Base-by-base conservation (phyloP, 2,329 filamentous ascomycete species). In the Aspergillus sp. region DNA sequence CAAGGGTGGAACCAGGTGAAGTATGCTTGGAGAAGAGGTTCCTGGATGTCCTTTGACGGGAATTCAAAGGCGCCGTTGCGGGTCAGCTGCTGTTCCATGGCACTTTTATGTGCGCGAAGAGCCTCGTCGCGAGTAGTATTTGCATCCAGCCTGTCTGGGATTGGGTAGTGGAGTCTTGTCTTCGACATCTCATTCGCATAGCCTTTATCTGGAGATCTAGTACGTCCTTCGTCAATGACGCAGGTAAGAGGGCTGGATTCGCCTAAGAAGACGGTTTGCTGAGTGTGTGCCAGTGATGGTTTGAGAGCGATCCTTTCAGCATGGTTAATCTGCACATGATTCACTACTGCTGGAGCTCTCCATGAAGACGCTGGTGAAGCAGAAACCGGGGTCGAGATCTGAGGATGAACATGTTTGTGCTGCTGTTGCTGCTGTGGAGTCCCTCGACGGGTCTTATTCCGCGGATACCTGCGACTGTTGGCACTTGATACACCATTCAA, bases 1-100 rank as follows among this genome's bases (percentile, higher is more conserved):
- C 75, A 76, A 0, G 78, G 76, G 52, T 81, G 78, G 45, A 80
- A 80, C 72, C 76, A 78, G 19, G 68, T 64, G 47, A 81, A 81
- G 60, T 80, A 81, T 0, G 77, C 76, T 15, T 71, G 63, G 0
- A 80, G 55, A 0, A 77, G 64, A 1, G 66, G 66, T 3, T 74
- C 62, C 38, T 72, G 72, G 15, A 73, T 66, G 2, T 67, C 57
- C 12, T 63, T 53, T 2, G 72, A 66, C 0, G 77, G 77, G 20
- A 78, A 72, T 0, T 70, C 68, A 38, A 80, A 71, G 2, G 66
- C 70, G 0, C 67, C 72, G 30, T 71, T 69, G 3, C 62, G 64
- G 30, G 60, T 62, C 2, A 74, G 60, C 9, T 67, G 60, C 48
- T 62, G 64, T 51, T 68, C 66, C 10, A 66, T 60, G 7, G 63